These are phyloP conservation scores for Plasmopara halstedii DNA, from an alignment of 352 stramenopile genomes.

Conservation along the genomic window DNA sequence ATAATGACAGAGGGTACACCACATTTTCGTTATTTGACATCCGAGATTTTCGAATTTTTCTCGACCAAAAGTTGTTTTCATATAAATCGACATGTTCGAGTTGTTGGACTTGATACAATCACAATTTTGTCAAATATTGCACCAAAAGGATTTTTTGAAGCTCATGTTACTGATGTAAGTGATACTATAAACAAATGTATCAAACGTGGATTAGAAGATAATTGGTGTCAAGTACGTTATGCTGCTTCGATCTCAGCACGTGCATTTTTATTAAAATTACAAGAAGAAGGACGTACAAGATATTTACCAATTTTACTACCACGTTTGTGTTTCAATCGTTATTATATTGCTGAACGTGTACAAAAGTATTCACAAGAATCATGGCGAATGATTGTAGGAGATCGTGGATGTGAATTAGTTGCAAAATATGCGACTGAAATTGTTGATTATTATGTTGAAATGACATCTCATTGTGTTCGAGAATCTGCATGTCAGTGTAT, in stretches of 20 bases:
- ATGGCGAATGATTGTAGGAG: constrained; percentile 88
- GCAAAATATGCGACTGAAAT: constrained; percentile 84
- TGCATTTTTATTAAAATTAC: constrained; percentile 80
- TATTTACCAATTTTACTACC: constrained; percentile 86
- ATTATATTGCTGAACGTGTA: constrained; percentile 95
- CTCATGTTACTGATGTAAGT: constrained; percentile 27
- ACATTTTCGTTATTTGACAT: constrained; percentile 53
- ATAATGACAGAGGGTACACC: constrained; percentile 1
- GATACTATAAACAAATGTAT: constrained; percentile 58
- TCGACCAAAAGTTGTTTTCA: constrained; percentile 82
- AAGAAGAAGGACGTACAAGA: constrained; percentile 28
- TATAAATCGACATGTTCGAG: constrained; percentile 93
- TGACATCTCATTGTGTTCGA: constrained; percentile 93
- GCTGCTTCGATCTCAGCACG: constrained; percentile 89
- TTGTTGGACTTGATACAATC: constrained; percentile 81
- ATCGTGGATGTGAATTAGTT: constrained; percentile 74
- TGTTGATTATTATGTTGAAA: constrained; percentile 94
- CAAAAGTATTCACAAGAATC: constrained; percentile 95
- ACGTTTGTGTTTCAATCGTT: constrained; percentile 95
- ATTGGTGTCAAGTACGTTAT: constrained; percentile 97
- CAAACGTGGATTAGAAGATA: constrained; percentile 87
- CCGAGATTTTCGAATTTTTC: constrained; percentile 58
- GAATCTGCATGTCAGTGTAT: constrained; percentile 95
- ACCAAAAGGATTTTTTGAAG: constrained; percentile 38
- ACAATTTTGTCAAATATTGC: constrained; percentile 47